phyloP scores from a whole-genome alignment of 2,329 filamentous ascomycete species.

The Pestalotiopsis sp. region DNA sequence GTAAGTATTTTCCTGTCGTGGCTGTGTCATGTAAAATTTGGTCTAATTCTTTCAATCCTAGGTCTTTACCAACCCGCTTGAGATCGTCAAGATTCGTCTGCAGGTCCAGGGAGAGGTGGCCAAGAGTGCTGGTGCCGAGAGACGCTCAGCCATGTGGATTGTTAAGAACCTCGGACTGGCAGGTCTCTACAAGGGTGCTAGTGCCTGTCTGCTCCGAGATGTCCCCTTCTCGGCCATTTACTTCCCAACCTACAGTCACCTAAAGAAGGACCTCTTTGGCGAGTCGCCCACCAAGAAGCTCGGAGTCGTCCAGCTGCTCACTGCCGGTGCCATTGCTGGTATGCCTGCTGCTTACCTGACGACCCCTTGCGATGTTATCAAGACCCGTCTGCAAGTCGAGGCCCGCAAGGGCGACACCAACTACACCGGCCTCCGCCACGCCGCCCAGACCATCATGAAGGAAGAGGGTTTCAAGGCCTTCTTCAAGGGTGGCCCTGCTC shows the following conservation, averaged over 20 bases:
- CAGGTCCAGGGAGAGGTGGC: conserved; percentile 96
- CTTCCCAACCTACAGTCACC: conserved; percentile 93
- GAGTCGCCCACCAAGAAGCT: conserved; percentile 87
- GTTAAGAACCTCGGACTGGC: conserved; percentile 91
- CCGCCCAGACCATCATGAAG: conserved; percentile 78
- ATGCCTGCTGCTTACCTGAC: conserved; percentile 94
- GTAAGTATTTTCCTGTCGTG: conserved; percentile 52
- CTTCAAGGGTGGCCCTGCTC: conserved; percentile 97
- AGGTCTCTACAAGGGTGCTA: conserved; percentile 95
- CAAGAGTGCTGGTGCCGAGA: conserved; percentile 81
- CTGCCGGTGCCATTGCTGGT: conserved; percentile 90
- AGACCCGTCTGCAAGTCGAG: conserved; percentile 96
- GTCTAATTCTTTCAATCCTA: conserved; percentile 40
- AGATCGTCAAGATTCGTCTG: conserved; percentile 98
- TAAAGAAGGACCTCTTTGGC: conserved; percentile 93
- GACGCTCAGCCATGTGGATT: conserved; percentile 96
- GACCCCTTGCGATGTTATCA: conserved; percentile 98
- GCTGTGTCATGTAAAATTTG: not conserved
- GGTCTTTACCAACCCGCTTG: conserved; percentile 96
- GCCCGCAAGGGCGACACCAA: conserved; percentile 90
- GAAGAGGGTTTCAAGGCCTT: conserved; percentile 96
- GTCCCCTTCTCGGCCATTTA: conserved; percentile 99
- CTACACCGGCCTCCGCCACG: conserved; percentile 87
- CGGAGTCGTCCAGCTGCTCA: conserved; percentile 86
- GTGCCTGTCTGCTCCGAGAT: conserved; percentile 90